phyloP scores from a whole-genome alignment of 805 yeast genomes.

The Tetrapisispora namnaoensis region DNA sequence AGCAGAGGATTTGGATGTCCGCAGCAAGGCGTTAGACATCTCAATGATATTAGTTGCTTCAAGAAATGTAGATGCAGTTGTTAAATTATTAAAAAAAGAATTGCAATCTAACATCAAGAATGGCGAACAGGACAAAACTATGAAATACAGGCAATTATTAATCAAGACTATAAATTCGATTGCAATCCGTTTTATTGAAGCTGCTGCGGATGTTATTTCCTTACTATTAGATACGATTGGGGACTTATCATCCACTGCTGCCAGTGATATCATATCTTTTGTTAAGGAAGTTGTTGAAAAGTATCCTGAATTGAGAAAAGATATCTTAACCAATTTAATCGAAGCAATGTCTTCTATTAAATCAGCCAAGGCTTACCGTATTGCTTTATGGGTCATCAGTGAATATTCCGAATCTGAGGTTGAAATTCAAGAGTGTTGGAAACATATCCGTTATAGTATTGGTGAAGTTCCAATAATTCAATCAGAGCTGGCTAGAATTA shows the following conservation, averaged over 20 bases:
- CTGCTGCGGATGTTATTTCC: conserved; percentile 85
- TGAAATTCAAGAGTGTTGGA: conserved; percentile 80
- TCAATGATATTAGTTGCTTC: conserved; percentile 71
- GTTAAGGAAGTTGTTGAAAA: conserved; percentile 91
- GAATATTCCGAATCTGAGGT: conserved; percentile 70
- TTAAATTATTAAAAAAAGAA: conserved; percentile 86
- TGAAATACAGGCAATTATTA: conserved; percentile 80
- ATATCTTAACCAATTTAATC: conserved; percentile 56
- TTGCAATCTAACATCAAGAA: conserved; percentile 59
- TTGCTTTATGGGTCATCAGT: conserved; percentile 93
- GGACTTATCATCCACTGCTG: conserved; percentile 76
- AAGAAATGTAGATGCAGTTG: conserved; percentile 89
- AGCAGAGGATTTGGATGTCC: conserved; percentile 87
- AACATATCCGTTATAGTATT: conserved; percentile 63
- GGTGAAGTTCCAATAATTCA: conserved; percentile 90
- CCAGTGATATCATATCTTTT: conserved; percentile 82
- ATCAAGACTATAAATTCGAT: conserved; percentile 82
- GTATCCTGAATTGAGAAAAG: conserved; percentile 66
- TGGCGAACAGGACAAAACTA: conserved; percentile 63
- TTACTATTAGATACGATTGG: conserved; percentile 76
- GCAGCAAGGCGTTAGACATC: conserved; percentile 76
- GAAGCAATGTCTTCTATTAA: conserved; percentile 53
- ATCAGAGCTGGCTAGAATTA: conserved; percentile 45
- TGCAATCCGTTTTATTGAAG: conserved; percentile 82
- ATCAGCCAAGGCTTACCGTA: conserved; percentile 86